Evolutionary conservation across 1,139 yeast genomes (phyloP).

Genomic region (Blastobotrys malaysiensis): DNA sequence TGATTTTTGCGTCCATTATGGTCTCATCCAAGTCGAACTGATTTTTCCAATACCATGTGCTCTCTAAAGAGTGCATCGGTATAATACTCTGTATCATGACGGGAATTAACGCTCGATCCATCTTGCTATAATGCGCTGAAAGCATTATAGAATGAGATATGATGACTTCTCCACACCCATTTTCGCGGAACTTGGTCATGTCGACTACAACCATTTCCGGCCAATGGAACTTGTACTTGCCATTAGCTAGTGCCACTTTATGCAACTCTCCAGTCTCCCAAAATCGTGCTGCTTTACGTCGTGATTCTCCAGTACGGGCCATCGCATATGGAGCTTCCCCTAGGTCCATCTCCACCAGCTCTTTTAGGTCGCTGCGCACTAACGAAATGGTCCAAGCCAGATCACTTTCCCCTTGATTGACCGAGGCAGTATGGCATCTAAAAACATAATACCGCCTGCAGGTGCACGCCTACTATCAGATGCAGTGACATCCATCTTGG

Average conservation of each 20-base stretch:
- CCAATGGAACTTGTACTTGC: constrained; percentile 56
- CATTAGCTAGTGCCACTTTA: constrained; percentile 45
- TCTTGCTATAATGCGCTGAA: constrained; percentile 70
- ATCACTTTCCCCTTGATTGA: constrained; percentile 67
- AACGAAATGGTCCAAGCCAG: constrained; percentile 81
- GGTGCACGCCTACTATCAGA: constrained; percentile 74
- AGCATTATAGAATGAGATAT: constrained; percentile 80
- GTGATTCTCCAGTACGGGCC: constrained; percentile 82
- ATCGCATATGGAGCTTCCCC: constrained; percentile 80
- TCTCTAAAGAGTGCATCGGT: constrained; percentile 68
- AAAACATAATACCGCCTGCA: constrained; percentile 80
- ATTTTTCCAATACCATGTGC: constrained; percentile 90
- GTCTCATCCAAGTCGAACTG: constrained; percentile 81
- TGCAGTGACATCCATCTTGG: constrained; percentile 77
- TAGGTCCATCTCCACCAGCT: constrained; percentile 58
- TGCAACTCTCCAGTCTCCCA: constrained; percentile 96
- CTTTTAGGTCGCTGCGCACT: constrained; percentile 66
- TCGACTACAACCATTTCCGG: constrained; percentile 84
- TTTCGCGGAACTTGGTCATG: constrained; percentile 56
- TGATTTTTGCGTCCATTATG: constrained; percentile 59
- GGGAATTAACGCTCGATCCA: constrained; percentile 90
- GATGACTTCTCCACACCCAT: constrained; percentile 70
- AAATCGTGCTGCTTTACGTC: constrained; percentile 76
- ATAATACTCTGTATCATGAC: constrained; percentile 68
- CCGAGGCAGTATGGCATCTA: constrained; percentile 83